phyloP scores from a whole-genome alignment of 2,329 filamentous ascomycete genomes.

The Botrytis aclada region DNA sequence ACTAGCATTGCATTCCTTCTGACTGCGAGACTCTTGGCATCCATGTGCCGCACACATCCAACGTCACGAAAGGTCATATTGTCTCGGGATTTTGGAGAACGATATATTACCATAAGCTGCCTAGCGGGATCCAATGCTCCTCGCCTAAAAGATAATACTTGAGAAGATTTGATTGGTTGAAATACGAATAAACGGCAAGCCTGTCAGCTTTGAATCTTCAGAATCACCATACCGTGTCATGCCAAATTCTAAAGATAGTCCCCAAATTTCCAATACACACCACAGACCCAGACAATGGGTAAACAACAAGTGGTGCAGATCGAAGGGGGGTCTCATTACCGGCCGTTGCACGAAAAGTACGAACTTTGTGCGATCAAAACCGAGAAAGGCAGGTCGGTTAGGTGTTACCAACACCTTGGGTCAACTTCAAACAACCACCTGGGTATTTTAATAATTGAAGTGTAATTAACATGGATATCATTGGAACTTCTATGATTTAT shows the following conservation, averaged over 20 bases:
- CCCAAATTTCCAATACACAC: background rate
- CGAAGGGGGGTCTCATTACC: constrained; percentile 11
- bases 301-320: constrained; percentile 9
- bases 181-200: constrained; percentile 3
- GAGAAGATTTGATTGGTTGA: background rate
- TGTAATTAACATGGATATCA: background rate
- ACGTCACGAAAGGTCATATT: constrained; percentile 5
- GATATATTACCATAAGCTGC: background rate
- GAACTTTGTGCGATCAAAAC: background rate
- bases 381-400: constrained; percentile 11
- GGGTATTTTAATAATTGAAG: background rate
- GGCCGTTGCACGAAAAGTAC: background rate
- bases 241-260: constrained; percentile 11
- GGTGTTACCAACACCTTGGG: constrained; percentile 18
- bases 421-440: background rate
- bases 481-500: background rate
- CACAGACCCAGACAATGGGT: constrained; percentile 14
- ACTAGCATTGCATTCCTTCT: background rate
- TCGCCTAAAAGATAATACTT: background rate
- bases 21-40: background rate
- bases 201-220: constrained; percentile 15
- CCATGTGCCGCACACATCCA: constrained; percentile 13
- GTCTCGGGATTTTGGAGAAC: background rate
- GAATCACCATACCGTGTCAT: constrained; percentile 5
- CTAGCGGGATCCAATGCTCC: background rate